Conservation (phyloP, 1,284 basidiomycete species). For the Ceratobasidium sp. region DNA sequence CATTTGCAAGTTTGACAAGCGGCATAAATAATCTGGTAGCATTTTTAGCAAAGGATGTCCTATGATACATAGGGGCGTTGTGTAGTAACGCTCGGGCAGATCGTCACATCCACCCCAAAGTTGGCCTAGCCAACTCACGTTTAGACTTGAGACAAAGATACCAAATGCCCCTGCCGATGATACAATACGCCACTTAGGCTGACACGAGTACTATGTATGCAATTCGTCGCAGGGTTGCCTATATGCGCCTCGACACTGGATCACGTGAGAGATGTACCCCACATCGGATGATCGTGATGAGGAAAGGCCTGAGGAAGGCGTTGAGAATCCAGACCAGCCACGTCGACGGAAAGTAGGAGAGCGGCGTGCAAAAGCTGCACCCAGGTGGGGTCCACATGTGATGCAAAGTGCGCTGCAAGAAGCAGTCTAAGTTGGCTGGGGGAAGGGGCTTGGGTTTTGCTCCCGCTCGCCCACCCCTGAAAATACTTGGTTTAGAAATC, state of each 20-base stretch:
- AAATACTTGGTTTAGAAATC: slow-evolving; percentile 9
- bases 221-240: background rate
- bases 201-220: no score
- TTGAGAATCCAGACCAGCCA: slow-evolving; percentile 14
- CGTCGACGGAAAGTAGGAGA: slow-evolving; percentile 5
- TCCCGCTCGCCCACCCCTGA: no score
- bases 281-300: slow-evolving; percentile 24
- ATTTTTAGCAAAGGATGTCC: no score
- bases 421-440: slow-evolving; percentile 3
- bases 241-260: slow-evolving; percentile 8
- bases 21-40: no score
- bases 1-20: no score
- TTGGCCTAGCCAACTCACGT: no score
- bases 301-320: background rate
- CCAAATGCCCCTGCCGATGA: no score
- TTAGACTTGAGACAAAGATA: no score
- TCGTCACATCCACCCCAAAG: no score
- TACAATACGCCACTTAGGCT: no score
- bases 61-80: no score
- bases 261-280: slow-evolving; percentile 35
- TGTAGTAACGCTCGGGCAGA: no score
- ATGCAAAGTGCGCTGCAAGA: slow-evolving; percentile 13
- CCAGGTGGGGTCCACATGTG: slow-evolving; percentile 13
- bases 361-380: slow-evolving; percentile 13
- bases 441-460: background rate